Base-by-base conservation (phyloP, 306 rosid species). In the Ochetophila trinervis region DNA sequence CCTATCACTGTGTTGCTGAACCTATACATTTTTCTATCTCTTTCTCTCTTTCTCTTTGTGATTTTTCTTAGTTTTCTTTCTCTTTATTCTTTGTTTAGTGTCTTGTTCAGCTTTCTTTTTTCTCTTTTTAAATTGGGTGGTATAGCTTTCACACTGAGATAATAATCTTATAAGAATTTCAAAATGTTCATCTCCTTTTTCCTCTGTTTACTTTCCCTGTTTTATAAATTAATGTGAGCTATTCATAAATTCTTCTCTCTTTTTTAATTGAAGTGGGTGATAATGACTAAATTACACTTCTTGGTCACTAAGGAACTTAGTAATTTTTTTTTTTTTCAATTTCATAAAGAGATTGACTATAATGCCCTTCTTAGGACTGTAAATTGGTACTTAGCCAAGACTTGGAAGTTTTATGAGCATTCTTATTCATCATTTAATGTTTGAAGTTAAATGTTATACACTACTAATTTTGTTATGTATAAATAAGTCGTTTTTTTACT, bases 1-100 rank as follows among this genome's bases (percentile, higher is more conserved):
- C 99, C 99, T 18, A 94, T 88, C 74, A 94, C 88, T 58, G 99
- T 81, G 95, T 90, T 94, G 86, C 99, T 94, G 53, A 94, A 80
- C 73, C 96, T 78, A 66, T 85, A 81, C 94, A 89, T 86, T 30
- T 56, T 53, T 51, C 42, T 40, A 22, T 60, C 35, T 70, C 45
- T 55, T 35, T 21, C 49, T 65, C 48, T 76, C 14, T 63, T 24
- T 42, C 62, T 66, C 50, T 60, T 4, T n/a, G 37, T 19, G n/a
- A n/a, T n/a, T n/a, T n/a, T 47, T 54, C 16, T 44, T 20, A 34
- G 23, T 68, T 30, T 53, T 18, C 52, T 14, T 59, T 45, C 15
- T 65, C 30, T 65, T 53, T 47, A 27, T 62, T 75, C 15, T 65
- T 47, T 54, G 61, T 18, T 45, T 44, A 34, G 16, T 53, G 21